Evolutionary conservation across 441 rosid species (phyloP), one percentile per base, ranked within the genome.

Genomic region (Melastoma candidum): DNA sequence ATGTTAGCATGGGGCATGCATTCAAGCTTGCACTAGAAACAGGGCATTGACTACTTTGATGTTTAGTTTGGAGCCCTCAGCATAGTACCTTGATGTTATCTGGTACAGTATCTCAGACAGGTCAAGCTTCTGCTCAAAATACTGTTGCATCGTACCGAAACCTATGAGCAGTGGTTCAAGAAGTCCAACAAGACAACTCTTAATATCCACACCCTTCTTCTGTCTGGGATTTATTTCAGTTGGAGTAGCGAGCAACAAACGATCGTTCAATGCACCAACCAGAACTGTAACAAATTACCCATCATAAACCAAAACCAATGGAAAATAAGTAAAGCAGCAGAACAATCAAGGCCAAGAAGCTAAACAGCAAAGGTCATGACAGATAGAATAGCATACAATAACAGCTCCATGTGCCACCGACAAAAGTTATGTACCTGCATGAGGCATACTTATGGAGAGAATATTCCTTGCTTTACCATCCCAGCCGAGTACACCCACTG

Each of bases 111-210:
- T 75, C 71, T 94, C 99, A 27, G 96, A 76, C 63, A 94, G 83
- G 59, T 90, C 96, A 60, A 90, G 82, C 74, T 87, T 85, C 84
- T 90, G 97, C 77, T 80, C 89, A 74, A 90, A 94, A 64, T 72
- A 71, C 70, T 80, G 96, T 68, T 90, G 99, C 99, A 90, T 94
- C 25, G 99, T 90, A 61, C 94, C 82, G 74, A 94, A 94, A 56
- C 99, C 99, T 22, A 94, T 87, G 65, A 90, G 87, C 69, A 94
- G 96, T 32, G 96, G 99, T 71, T 90, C 99, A 46, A 94, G 90
- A 56, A 94, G 88, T 68, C 99, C 99, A 56, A 94, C 86, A 53
- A 90, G 97, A 66, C 92, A 90, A 68, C 97, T 82, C 77, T 77
- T 85, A 61, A 94, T 81, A 75, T 94, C 97, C 59, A 90, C 61